Base-by-base conservation (phyloP, 2,329 filamentous ascomycete genomes). In the Pseudocercospora macadamiae region DNA sequence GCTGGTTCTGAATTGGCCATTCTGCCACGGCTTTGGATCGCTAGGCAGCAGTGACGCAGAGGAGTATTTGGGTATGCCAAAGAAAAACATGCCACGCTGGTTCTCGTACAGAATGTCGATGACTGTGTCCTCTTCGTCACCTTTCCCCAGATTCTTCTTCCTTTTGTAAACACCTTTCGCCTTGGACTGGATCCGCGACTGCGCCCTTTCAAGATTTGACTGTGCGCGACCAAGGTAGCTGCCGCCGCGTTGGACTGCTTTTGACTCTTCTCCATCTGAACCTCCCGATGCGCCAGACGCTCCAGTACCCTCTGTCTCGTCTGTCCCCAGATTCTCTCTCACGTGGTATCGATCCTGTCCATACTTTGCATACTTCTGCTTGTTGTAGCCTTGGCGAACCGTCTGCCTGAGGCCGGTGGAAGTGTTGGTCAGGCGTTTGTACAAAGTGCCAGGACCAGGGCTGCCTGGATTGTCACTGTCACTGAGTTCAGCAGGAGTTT, bases 71-170 rank as follows among this genome's bases (percentile, higher is more conserved):
- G 93, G 88, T 10, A 92, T 84, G 25, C 95, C 93, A 69, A 93
- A 97, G 62, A 96, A 80, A 71, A 97, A 96, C 36, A 86, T 87
- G 9, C 95, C 95, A 57, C 95, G 85, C 77, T 99, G 90, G 71
- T 99, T 99, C 74, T 99, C 95, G 75, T 96, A 97, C 0, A 99
- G 80, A 4, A 97, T 84, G 64, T 99, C 95, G 61, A 97, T 86
- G 25, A 84, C 87, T 2, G 71, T 73, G 45, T 77, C 74, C 21
- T 74, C 71, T 14, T 77, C 75, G 21, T 72, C 65, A 10, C 69
- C 66, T 25, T 66, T 64, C 28, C 68, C 64, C 4, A 69, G 49
- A 19, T 63, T 69, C 47, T 64, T 72, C 56, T 72, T 75, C 30
- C 69, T 67, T 47, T 69, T 70, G 49, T 73, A 51, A 3, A 71